A percentile compares a stretch with the other conserved stretches of the same genome.
Conservation (phyloP, 306 rosid species). For the Fragaria nilgerrensis region DNA sequence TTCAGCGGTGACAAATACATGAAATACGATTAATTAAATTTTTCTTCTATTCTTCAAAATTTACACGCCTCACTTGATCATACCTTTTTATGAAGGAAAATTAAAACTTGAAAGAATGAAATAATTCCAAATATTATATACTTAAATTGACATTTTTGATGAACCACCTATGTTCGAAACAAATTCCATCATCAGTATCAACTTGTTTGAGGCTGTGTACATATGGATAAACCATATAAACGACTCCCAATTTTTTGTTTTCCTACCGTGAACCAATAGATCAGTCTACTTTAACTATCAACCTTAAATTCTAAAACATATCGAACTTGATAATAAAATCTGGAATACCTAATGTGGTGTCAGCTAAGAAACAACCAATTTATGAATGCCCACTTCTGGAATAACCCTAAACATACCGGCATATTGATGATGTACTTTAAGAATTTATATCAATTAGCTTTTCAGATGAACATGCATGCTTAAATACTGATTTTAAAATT, state of each 20-base stretch:
- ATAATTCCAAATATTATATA: not conserved
- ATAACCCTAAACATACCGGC: not conserved
- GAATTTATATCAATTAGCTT: not conserved
- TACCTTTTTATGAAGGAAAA: not conserved
- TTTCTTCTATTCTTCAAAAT: not conserved
- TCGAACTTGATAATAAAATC: not conserved
- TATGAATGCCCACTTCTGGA: not conserved
- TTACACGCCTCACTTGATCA: not conserved
- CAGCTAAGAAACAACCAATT: not conserved
- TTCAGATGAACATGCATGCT: constrained; percentile 1
- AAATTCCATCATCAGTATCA: not conserved
- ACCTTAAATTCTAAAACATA: not conserved
- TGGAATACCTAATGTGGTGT: not conserved
- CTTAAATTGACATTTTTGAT: not conserved
- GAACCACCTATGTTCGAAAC: not conserved
- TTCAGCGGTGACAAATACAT: not conserved
- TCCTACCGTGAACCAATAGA: too few species aligned
- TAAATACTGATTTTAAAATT: not conserved
- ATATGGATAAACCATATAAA: not conserved
- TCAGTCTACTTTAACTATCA: too few species aligned
- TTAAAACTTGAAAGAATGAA: not conserved
- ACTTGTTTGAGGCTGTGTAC: not conserved
- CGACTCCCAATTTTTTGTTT: too few species aligned
- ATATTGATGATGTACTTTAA: not conserved
- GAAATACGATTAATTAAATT: not conserved